phyloP scores from a whole-genome alignment of 2,329 filamentous ascomycete species.

The Stachybotrys chlorohalonatus region DNA sequence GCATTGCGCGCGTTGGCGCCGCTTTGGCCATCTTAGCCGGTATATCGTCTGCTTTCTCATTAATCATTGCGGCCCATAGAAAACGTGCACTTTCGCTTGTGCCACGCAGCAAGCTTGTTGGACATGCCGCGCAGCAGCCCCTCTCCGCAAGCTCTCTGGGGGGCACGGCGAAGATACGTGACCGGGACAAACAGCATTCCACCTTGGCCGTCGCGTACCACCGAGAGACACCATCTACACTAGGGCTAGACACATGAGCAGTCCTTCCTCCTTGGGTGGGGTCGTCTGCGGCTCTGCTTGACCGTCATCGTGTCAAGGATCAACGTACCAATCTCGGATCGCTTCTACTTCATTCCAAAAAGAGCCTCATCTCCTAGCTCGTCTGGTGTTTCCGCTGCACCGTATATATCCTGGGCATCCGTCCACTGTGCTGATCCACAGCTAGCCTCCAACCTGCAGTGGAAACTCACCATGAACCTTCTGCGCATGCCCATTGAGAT shows the following conservation, averaged over 20 bases:
- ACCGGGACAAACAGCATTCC: background rate
- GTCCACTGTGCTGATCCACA: no score
- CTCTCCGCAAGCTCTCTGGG: background rate
- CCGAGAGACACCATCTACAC: background rate
- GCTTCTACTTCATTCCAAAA: no score
- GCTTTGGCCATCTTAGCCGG: no score
- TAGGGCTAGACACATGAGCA: background rate
- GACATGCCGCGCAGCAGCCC: no score
- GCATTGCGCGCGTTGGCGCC: no score
- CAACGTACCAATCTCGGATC: background rate
- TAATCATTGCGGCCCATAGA: no score
- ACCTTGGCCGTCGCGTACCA: background rate
- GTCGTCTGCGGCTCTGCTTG: background rate
- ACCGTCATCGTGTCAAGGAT: background rate
- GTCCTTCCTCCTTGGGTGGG: background rate
- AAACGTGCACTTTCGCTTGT: no score
- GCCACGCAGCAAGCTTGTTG: no score
- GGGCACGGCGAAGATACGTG: background rate
- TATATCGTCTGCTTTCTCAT: no score
- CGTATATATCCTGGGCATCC: no score
- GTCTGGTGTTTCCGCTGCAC: no score
- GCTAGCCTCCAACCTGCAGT: background rate
- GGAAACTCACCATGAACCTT: constrained; percentile 28
- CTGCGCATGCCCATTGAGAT: constrained; percentile 52
- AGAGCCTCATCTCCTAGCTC: no score